Percentiles rank a stretch among this genome's conserved stretches.
Conservation (phyloP, 306 rosid genomes). For the Rubus parviflorus region DNA sequence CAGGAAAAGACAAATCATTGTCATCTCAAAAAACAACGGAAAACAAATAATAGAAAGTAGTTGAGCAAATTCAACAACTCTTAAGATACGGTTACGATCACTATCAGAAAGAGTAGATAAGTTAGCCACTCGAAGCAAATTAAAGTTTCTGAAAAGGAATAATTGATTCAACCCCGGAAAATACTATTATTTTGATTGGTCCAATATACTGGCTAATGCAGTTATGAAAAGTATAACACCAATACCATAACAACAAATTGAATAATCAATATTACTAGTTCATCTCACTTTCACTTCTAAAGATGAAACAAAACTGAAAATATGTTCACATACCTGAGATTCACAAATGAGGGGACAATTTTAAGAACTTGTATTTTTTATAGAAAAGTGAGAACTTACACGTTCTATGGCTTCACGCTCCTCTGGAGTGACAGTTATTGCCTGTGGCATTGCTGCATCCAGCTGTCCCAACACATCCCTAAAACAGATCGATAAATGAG, state of each 20-base stretch:
- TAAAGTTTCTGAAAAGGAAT: not conserved
- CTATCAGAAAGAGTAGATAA: not conserved
- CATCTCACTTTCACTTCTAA: not conserved
- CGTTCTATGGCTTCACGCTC: constrained; percentile 93
- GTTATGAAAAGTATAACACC: not conserved
- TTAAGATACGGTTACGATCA: not conserved
- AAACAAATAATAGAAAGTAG: not conserved
- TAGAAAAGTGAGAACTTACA: constrained; percentile 46
- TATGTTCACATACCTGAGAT: not conserved
- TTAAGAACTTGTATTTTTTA: not conserved
- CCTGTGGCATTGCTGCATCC: constrained; percentile 62
- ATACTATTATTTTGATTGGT: no score
- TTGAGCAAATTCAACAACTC: not conserved
- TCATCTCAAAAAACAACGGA: not conserved
- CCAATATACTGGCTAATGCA: not conserved
- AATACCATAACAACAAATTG: not conserved
- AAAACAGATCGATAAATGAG: constrained; percentile 30
- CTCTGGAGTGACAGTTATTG: constrained; percentile 81
- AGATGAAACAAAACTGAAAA: not conserved
- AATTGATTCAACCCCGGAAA: not conserved
- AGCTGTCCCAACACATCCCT: constrained; percentile 72
- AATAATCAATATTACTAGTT: not conserved
- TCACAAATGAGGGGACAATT: not conserved
- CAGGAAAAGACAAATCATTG: not conserved
- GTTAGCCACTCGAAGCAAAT: not conserved